Evolutionary conservation across 2,329 filamentous ascomycete genomes (phyloP), one percentile per base, ranked within the genome.

Genomic region (Xylaria sp.): DNA sequence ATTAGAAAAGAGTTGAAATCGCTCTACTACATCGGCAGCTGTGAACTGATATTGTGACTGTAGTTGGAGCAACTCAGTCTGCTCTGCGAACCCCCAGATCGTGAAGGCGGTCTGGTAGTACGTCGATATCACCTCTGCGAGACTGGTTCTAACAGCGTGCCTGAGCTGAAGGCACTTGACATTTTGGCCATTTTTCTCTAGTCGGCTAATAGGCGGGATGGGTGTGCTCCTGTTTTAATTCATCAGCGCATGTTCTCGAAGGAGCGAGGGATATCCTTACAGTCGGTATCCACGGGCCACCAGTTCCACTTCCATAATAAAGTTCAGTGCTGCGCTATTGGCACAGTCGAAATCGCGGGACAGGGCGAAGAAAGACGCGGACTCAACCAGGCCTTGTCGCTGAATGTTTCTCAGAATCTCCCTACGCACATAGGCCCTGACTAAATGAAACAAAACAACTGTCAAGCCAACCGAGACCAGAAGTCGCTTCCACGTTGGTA

Each of bases 11-110:
- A 87, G 86, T 43, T 83, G 79, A 67, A 88, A 83, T n/a, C 89
- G 86, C 68, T 92, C 89, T 19, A 85, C 83, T 35, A 92, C 85
- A 73, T 93, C 90, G 58, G 88, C 85, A 59, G 89, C 84, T 63
- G 86, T 90, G 62, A 94, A 87, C 67, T 93, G 91, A 73, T 94
- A 93, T 62, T 94, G 90, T 72, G 98, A 94, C 70, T 95, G 91
- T 73, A 97, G 96, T 76, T 93, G 95, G 69, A 96, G 92, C 43
- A 99, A 79, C 71, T 97, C 91, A 49, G 90, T 85, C 71, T 90
- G 86, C 73, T 93, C 88, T 1, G 93, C 87, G 57, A 96, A 87
- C 0, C 85, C 85, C 72, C 89, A 89, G 19, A 98, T 80, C 3
- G 82, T 82, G 40, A 83, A 81, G 64, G 88, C 90, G 11, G 90